A percentile compares a stretch with the other conserved stretches of the same genome.
These are phyloP conservation scores for Trametes sp. DNA, from an alignment of 1,284 basidiomycete species.

Conservation along the genomic window DNA sequence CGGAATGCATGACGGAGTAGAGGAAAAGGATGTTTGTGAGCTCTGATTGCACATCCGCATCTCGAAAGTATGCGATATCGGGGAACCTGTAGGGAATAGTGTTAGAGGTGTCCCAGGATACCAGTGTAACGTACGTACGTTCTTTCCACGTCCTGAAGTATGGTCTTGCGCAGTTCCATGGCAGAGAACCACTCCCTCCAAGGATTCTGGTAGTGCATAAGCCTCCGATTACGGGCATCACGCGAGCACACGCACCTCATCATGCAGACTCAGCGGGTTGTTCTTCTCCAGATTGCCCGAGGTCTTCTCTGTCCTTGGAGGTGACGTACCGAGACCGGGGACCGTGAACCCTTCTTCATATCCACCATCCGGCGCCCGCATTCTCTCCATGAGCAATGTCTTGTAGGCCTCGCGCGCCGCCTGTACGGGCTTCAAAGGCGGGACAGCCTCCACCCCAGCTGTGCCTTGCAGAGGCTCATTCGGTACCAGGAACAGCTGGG, in stretches of 20 bases:
- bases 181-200: conserved; percentile 93
- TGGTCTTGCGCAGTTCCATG: conserved; percentile 86
- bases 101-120: background rate
- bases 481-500: conserved; percentile 67
- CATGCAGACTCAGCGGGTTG: conserved; percentile 88
- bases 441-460: conserved; percentile 50
- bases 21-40: conserved; percentile 88
- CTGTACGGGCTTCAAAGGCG: conserved; percentile 55
- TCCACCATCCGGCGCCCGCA: conserved; percentile 81
- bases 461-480: conserved; percentile 63
- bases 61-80: conserved; percentile 88
- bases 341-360: conserved; percentile 71
- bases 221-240: background rate
- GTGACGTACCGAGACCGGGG: conserved; percentile 54
- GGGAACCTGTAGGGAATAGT: conserved; percentile 71
- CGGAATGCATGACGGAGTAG: conserved; percentile 76
- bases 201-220: conserved; percentile 66
- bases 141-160: conserved; percentile 91
- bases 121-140: conserved; percentile 61
- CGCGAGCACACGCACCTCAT: conserved; percentile 59
- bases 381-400: conserved; percentile 62
- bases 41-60: conserved; percentile 75
- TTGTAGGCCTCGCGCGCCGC: conserved; percentile 59
- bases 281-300: conserved; percentile 69
- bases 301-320: conserved; percentile 45